phyloP scores from a whole-genome alignment of 2,329 filamentous ascomycete species.

The Xylariales sp. region DNA sequence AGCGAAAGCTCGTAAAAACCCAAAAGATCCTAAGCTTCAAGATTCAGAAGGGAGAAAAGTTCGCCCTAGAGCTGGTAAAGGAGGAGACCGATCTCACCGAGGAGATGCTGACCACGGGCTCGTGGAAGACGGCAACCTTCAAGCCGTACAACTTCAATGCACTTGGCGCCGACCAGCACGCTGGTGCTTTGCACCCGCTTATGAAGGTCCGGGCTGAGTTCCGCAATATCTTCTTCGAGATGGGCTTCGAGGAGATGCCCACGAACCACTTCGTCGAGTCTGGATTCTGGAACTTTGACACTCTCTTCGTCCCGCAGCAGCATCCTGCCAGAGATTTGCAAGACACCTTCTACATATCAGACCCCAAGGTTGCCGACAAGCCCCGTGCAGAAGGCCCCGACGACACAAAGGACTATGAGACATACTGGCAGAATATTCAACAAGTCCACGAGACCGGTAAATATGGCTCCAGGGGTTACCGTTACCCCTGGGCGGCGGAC shows the following conservation, averaged over 20 bases:
- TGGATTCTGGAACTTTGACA: slow-evolving; percentile 98
- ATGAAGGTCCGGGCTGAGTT: slow-evolving; percentile 97
- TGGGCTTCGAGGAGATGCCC: slow-evolving; percentile 98
- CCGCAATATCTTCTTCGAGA: slow-evolving; percentile 97
- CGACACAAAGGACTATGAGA: slow-evolving; percentile 64
- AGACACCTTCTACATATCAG: slow-evolving; percentile 97
- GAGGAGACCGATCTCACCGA: slow-evolving; percentile 94
- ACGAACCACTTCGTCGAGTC: slow-evolving; percentile 92
- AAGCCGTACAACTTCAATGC: slow-evolving; percentile 62
- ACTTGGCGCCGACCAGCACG: slow-evolving; percentile 56
- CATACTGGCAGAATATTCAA: slow-evolving; percentile 85
- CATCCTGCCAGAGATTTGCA: slow-evolving; percentile 95
- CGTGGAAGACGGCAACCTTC: slow-evolving; percentile 90
- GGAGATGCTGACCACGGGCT: slow-evolving; percentile 83
- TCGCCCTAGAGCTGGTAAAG: slow-evolving; percentile 80
- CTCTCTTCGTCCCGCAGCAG: slow-evolving; percentile 94
- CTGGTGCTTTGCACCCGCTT: slow-evolving; percentile 63
- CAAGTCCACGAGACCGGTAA: slow-evolving; percentile 87
- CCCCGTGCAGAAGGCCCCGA: slow-evolving; percentile 54
- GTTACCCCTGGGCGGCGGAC: slow-evolving; percentile 87
- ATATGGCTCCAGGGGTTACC: slow-evolving; percentile 92
- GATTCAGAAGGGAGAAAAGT: slow-evolving; percentile 81
- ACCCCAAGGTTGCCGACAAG: slow-evolving; percentile 72
- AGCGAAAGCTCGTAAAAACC: slow-evolving; percentile 82
- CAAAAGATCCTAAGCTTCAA: slow-evolving; percentile 84